phyloP scores from a whole-genome alignment of 139 green algal species.

The Chlamydomonas schloesseri region DNA sequence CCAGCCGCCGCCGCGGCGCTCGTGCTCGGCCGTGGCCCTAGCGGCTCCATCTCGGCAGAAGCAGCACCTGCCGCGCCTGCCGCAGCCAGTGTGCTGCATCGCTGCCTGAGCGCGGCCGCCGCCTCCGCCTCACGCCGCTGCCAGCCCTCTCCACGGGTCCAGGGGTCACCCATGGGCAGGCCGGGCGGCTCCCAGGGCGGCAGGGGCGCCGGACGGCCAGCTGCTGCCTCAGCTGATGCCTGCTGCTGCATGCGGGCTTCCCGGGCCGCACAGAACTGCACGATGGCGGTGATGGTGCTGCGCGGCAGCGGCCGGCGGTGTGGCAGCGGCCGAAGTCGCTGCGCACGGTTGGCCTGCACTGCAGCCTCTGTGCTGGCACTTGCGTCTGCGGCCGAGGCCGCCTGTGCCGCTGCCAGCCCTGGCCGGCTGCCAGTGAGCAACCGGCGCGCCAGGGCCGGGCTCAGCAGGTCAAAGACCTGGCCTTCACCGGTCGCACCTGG shows the following conservation, averaged over 20 bases:
- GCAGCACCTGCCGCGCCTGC: no score
- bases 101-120: no score
- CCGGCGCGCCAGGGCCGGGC: not conserved
- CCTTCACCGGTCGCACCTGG: not conserved
- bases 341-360: no score
- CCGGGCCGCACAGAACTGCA: not conserved
- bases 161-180: not conserved
- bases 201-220: not conserved
- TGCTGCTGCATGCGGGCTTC: not conserved
- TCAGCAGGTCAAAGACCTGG: not conserved
- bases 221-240: not conserved
- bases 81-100: no score
- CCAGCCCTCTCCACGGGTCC: no score
- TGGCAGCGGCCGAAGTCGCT: not conserved
- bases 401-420: not conserved
- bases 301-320: constrained; percentile 10
- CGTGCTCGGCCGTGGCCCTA: no score
- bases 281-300: not conserved
- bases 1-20: no score
- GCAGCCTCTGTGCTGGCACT: not conserved
- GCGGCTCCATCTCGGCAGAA: no score
- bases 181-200: no score
- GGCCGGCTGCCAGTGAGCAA: not conserved
- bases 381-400: not conserved
- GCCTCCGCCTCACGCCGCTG: no score